These are phyloP conservation scores for Kickxella alabastrina DNA, from an alignment of 192 early-diverging fungal genomes.

Conservation along the genomic window DNA sequence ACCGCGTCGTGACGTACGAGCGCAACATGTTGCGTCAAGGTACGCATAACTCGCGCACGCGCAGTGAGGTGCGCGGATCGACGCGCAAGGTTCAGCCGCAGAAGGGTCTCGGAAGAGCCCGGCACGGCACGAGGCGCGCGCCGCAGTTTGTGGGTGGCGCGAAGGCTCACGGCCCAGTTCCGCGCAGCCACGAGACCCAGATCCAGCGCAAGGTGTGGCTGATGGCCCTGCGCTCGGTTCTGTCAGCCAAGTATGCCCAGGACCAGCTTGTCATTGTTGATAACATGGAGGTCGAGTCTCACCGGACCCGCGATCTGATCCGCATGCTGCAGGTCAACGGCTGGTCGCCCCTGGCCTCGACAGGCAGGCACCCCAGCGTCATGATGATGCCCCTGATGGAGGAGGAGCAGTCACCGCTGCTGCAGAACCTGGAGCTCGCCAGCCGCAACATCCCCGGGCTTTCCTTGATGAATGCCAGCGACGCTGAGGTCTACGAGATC, in stretches of 20 bases:
- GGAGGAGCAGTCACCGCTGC: conserved; percentile 27
- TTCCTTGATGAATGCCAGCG: conserved; percentile 56
- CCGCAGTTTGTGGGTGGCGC: conserved; percentile 87
- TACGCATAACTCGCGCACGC: conserved; percentile 76
- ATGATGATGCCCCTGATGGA: conserved; percentile 43
- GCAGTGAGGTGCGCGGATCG: conserved; percentile 81
- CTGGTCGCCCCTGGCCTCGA: conserved; percentile 29
- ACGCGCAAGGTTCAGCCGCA: conserved; percentile 80
- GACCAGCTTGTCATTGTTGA: conserved; percentile 87
- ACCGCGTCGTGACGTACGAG: conserved; percentile 85
- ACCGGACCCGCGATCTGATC: conserved; percentile 57
- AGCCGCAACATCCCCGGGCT: conserved; percentile 60
- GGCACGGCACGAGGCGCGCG: conserved; percentile 77
- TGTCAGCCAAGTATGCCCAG: conserved; percentile 86
- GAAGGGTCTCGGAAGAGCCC: conserved; percentile 91
- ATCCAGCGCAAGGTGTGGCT: conserved; percentile 85
- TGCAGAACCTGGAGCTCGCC: conserved; percentile 56
- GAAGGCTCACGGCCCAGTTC: conserved; percentile 85
- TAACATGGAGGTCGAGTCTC: conserved; percentile 52
- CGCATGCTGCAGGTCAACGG: conserved; percentile 43
- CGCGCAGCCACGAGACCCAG: conserved; percentile 76
- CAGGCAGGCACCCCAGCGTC: conserved; percentile 12
- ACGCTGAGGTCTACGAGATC: conserved; percentile 66
- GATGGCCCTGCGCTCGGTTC: conserved; percentile 73
- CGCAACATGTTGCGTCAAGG: conserved; percentile 73